Base-by-base conservation (phyloP, 768 basidiomycete genomes). In the Boletus sensibilis region DNA sequence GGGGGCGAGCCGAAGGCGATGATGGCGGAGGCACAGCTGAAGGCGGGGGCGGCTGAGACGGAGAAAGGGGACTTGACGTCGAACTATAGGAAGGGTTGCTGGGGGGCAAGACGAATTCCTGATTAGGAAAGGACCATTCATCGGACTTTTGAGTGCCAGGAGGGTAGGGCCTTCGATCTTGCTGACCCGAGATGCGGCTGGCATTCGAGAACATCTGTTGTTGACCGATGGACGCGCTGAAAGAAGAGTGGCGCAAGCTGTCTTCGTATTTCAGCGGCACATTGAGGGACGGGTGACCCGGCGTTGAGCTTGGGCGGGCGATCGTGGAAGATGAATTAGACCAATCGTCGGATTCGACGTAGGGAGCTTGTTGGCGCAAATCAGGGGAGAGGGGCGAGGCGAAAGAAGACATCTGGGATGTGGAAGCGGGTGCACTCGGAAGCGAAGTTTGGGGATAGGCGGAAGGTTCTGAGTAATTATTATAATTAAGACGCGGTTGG, bases 111-210 rank as follows among this genome's bases (percentile, higher is more conserved):
- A 82, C 77, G 69, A 81, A 86, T 47, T 87, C 85, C 63, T 74
- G 72, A 68, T 76, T 77, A 53, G 85, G 81, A 73, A 87, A 88
- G 50, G 77, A 76, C 89, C 88, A 90, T 60, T 88, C 86, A 68
- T 80, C 79, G 79, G 84, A 82, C 81, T 84, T 84, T 68, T 73
- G 80, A 35, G 62, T 72, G 70, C 68, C 75, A 64, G 77, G 60
- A 13, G 60, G 72, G 59, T 63, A 78, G n/a, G 69, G 77, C 72
- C 85, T 80, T 68, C 83, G 81, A 77, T 85, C 84, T 66, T 81
- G 80, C 70, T 87, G 87, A 61, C 81, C 84, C 68, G 86, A 81
- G 64, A 88, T 87, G 70, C 88, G 88, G 69, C 83, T 79, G 68
- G 86, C 78, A 70, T 79, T 83, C 69, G 79, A 76, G 71, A 79